A percentile compares a stretch with the other conserved stretches of the same genome.
Evolutionary conservation across 805 yeast genomes (phyloP).

Genomic region (Myxozyma monticola): DNA sequence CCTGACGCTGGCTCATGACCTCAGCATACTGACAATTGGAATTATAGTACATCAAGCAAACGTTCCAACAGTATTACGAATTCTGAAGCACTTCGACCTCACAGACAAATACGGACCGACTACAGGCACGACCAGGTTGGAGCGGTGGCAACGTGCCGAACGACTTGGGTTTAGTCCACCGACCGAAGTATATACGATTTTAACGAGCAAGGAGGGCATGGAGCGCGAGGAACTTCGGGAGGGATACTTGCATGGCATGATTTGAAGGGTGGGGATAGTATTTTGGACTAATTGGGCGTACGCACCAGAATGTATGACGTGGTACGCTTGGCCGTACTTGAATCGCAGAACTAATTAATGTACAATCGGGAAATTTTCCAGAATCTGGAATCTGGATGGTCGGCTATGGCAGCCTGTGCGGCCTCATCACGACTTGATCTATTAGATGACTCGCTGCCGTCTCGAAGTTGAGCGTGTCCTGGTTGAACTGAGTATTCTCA

Average conservation of each 20-base stretch:
- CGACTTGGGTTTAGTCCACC: slow-evolving; percentile 43
- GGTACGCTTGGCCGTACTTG: too few species aligned
- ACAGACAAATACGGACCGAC: slow-evolving; percentile 42
- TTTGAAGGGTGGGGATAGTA: background rate
- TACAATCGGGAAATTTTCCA: too few species aligned
- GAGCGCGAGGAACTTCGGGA: slow-evolving; percentile 8
- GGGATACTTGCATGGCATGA: slow-evolving; percentile 32
- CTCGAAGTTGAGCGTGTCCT: too few species aligned
- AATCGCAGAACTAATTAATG: too few species aligned
- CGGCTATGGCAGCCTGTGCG: too few species aligned
- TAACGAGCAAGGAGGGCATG: slow-evolving; percentile 30
- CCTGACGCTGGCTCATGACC: too few species aligned
- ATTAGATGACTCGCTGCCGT: too few species aligned
- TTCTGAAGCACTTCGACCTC: slow-evolving; percentile 41
- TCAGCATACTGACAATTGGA: background rate
- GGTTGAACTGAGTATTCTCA: too few species aligned
- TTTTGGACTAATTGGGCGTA: background rate
- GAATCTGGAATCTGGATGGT: too few species aligned
- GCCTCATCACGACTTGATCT: too few species aligned
- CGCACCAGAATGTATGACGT: too few species aligned
- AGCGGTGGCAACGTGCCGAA: slow-evolving; percentile 44
- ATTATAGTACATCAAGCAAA: slow-evolving; percentile 40
- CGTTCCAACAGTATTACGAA: slow-evolving; percentile 34
- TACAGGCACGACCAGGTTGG: slow-evolving; percentile 42
- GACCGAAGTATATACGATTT: slow-evolving; percentile 35